These are phyloP conservation scores for Fusarium solani-melongenae DNA, from an alignment of 2,329 filamentous ascomycete genomes.

Conservation along the genomic window DNA sequence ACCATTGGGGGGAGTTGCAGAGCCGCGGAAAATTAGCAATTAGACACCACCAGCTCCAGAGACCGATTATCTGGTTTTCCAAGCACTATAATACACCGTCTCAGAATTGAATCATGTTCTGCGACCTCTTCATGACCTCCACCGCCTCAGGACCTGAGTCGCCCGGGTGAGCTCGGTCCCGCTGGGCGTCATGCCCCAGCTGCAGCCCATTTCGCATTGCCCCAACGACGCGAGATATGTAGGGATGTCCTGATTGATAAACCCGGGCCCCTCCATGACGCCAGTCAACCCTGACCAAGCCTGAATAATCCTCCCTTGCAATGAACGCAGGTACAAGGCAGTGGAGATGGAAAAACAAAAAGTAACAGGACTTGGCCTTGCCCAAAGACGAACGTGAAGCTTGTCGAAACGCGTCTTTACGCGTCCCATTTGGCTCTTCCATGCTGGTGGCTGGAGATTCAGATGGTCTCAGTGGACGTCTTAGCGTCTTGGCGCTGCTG, in stretches of 20 bases:
- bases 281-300: conserved; percentile 34
- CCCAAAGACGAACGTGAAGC: conserved; percentile 34
- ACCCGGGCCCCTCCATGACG: conserved; percentile 30
- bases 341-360: conserved; percentile 20
- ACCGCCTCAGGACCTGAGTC: conserved; percentile 9
- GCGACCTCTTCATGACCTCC: conserved; percentile 34
- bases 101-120: conserved; percentile 17
- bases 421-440: conserved; percentile 35
- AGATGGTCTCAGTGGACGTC: conserved; percentile 23
- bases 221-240: conserved; percentile 36
- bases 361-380: conserved; percentile 20
- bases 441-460: conserved; percentile 37
- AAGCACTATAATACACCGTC: background rate
- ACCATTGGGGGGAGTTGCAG: background rate
- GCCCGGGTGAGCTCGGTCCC: conserved; percentile 13
- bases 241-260: conserved; percentile 49
- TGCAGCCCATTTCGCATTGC: conserved; percentile 33
- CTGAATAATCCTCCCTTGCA: conserved; percentile 37
- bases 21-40: conserved; percentile 7
- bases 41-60: background rate
- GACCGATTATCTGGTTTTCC: background rate
- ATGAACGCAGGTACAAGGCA: conserved; percentile 20
- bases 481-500: conserved; percentile 32
- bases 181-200: conserved; percentile 25
- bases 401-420: conserved; percentile 38